A percentile compares a stretch with the other conserved stretches of the same genome.
phyloP scores from a whole-genome alignment of 2,329 filamentous ascomycete species.

The Venturia asperata region DNA sequence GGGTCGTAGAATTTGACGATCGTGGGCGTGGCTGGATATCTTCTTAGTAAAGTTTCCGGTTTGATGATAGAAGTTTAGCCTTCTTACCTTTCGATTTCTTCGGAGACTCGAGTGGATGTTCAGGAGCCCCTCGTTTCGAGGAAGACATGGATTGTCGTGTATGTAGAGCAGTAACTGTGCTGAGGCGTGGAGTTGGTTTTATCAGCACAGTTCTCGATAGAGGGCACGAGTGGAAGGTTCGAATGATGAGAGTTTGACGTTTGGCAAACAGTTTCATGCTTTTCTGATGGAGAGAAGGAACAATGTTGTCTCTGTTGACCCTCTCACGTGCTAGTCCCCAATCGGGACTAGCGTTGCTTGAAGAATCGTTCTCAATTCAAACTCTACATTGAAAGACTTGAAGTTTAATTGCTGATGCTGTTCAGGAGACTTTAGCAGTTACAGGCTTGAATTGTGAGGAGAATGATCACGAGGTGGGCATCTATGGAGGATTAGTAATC shows the following conservation, averaged over 20 bases:
- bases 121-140: background rate
- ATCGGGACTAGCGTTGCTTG: background rate
- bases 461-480: too few species aligned
- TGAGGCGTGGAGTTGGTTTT: background rate
- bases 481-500: too few species aligned
- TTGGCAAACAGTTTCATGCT: background rate
- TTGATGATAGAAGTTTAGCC: background rate
- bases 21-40: slow-evolving; percentile 20
- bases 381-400: too few species aligned
- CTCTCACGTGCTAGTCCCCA: background rate
- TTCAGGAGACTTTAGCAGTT: too few species aligned
- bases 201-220: too few species aligned
- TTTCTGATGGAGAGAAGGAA: background rate
- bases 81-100: background rate
- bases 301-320: background rate
- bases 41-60: background rate
- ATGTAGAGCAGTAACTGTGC: background rate
- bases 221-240: background rate
- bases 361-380: background rate
- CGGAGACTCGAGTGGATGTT: background rate
- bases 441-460: too few species aligned
- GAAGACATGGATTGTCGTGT: background rate
- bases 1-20: slow-evolving; percentile 45
- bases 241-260: background rate
- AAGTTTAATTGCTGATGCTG: too few species aligned